phyloP scores from a whole-genome alignment of 148 eudicot genomes.

The Vaccinium corymbosum region DNA sequence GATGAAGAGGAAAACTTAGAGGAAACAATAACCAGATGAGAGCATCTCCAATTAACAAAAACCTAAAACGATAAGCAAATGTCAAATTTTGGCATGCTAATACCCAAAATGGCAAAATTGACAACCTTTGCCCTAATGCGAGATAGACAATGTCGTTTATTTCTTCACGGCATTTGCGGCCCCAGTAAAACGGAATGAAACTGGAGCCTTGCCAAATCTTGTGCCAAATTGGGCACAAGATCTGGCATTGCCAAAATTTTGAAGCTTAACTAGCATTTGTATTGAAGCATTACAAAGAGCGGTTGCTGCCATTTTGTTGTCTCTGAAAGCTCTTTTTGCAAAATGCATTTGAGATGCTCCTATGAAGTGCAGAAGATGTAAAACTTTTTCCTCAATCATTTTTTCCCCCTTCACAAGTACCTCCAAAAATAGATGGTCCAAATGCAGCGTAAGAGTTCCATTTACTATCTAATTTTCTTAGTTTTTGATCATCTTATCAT shows the following conservation, averaged over 20 bases:
- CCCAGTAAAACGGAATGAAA: not conserved
- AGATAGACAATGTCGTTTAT: too few species aligned
- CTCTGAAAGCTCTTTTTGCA: not conserved
- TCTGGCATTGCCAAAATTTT: not conserved
- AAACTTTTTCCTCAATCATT: not conserved
- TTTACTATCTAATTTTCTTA: not conserved
- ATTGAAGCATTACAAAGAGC: not conserved
- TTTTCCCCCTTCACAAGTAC: not conserved
- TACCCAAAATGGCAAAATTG: not conserved
- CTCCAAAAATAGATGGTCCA: not conserved
- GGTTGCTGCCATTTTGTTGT: not conserved
- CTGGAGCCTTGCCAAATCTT: not conserved
- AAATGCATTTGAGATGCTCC: not conserved
- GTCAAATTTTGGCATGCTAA: not conserved
- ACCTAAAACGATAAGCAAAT: not conserved
- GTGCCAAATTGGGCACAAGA: not conserved
- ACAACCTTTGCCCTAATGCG: too few species aligned
- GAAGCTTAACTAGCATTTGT: not conserved
- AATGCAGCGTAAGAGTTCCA: not conserved
- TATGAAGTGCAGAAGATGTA: not conserved
- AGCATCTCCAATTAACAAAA: not conserved
- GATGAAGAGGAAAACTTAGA: not conserved
- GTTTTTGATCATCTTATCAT: constrained; percentile 13
- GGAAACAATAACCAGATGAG: not conserved
- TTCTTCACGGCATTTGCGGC: not conserved